These are phyloP conservation scores for Melastoma candidum DNA, from an alignment of 441 rosid genomes.

Conservation along the genomic window DNA sequence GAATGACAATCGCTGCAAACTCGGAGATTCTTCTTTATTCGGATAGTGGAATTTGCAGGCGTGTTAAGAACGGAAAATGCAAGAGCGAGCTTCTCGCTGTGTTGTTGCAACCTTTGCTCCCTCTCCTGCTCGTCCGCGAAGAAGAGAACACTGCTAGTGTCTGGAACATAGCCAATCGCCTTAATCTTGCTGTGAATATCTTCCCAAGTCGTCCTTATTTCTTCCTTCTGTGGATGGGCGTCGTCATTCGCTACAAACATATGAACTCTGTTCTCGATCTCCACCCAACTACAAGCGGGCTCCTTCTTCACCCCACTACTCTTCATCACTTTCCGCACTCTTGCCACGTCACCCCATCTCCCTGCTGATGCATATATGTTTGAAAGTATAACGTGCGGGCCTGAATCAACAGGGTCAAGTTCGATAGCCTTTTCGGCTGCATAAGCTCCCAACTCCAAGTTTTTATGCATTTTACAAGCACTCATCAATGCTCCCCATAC, in stretches of 20 bases:
- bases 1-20: slow-evolving; percentile 36
- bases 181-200: slow-evolving; percentile 23
- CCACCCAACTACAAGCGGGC: slow-evolving; percentile 42
- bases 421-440: slow-evolving; percentile 35
- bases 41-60: slow-evolving; percentile 26
- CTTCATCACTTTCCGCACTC: slow-evolving; percentile 30
- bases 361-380: slow-evolving; percentile 39
- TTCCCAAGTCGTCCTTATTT: slow-evolving; percentile 24
- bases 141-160: slow-evolving; percentile 29
- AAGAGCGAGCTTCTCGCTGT: slow-evolving; percentile 36
- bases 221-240: slow-evolving; percentile 24
- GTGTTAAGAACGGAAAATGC: slow-evolving; percentile 30
- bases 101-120: slow-evolving; percentile 31
- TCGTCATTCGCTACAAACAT: slow-evolving; percentile 32
- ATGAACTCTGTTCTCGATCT: slow-evolving; percentile 24
- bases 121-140: slow-evolving; percentile 29
- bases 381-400: slow-evolving; percentile 12
- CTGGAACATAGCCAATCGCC: slow-evolving; percentile 33
- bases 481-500: slow-evolving; percentile 52
- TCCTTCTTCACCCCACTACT: slow-evolving; percentile 32
- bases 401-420: slow-evolving; percentile 28
- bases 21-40: slow-evolving; percentile 36
- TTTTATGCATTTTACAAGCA: slow-evolving; percentile 45
- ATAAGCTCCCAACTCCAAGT: slow-evolving; percentile 32
- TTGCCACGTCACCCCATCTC: slow-evolving; percentile 33